Base-by-base conservation (phyloP, 1,284 basidiomycete genomes). In the Pterula multifida region DNA sequence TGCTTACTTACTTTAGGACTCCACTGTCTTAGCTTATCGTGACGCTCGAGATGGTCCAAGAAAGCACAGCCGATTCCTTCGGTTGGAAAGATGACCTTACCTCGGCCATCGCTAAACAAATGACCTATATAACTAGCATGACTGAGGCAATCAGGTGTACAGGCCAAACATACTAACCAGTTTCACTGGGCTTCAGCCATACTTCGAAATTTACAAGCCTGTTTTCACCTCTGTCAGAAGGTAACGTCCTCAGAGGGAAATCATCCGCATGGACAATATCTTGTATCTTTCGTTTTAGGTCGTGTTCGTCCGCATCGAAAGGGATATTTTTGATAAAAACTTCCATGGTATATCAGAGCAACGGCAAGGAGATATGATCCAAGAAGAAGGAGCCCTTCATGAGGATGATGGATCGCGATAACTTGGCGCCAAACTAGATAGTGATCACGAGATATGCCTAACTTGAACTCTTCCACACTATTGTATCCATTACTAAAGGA, bases 251-350 rank as follows among this genome's bases (percentile, higher is more conserved):
- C 12, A 69, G 66, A 47, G 63, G 66, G 55, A 79, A 79, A 21
- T 70, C 70, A 46, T 70, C 66, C 17, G 71, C 68, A 55, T 85
- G 81, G 1, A 86, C 63, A 46, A 78, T 65, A 13, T 57, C 50
- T 2, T 79, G 76, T 47, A 86, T 68, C 3, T 61, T 66, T 23
- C 73, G 69, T 35, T 72, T 81, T 25, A 85, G 66, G 36, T 75
- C 72, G 70, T 73, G 84, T 48, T 71, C 58, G 53, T 72, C 73
- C 9, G 70, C 72, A 17, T 68, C 64, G 51, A 60, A 64, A 25
- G 75, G 70, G 17, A 85, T 57, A 53, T 68, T 65, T 19, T 55
- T 61, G 46, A 85, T 68, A 17, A 60, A 59, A 42, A 85, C 65
- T 50, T 82, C 70, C 78, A 82, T 79, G 28, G 6, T 15, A 32